Evolutionary conservation across 495 filamentous ascomycete genomes (phyloP), one percentile per base, ranked within the genome.

Genomic region (Haplographium delicatum): DNA sequence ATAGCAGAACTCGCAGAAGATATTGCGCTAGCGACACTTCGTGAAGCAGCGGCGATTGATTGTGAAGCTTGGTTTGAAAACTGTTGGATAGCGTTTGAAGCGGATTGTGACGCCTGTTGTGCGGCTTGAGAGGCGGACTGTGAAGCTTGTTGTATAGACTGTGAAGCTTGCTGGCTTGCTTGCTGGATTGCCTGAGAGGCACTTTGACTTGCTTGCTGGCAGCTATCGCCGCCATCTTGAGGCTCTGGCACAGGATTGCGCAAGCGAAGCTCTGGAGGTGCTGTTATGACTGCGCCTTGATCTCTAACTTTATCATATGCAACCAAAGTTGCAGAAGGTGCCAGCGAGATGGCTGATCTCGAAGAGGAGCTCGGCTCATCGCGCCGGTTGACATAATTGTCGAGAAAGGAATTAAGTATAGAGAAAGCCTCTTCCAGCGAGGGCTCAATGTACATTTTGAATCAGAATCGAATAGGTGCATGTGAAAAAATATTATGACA

Each of bases 21-120:
- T 22, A 55, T 23, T 4, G 52, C 48, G 18, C 53, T 51, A 7
- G 54, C 19, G 1, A 53, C 55, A 47, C 52, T 58, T 53, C 54
- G 53, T 13, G 54, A 57, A 8, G 54, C 54, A 3, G 45, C 44
- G 11, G 51, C 46, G 18, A 58, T 56, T 2, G 51, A 55, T 23
- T 61, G 59, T 16, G 54, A 57, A 34, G 58, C 59, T 16, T 16
- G 38, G 22, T 61, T 48, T 33, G 53, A 50, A n/a, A 49, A 53
- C 34, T 61, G 59, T 39, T 53, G 54, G 10, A 58, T 58, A 8
- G 51, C 59, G 35, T 61, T 24, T 11, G 50, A 53, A 15, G 55
- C 59, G 7, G 51, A 56, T 30, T 49, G 50, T 33, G 33, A 24
- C 3, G 58, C 58, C 44, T 61, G 53, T 22, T 44, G 50, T 23